Conservation (phyloP, 805 yeast genomes). For the Sugiyamaella marilandica region DNA sequence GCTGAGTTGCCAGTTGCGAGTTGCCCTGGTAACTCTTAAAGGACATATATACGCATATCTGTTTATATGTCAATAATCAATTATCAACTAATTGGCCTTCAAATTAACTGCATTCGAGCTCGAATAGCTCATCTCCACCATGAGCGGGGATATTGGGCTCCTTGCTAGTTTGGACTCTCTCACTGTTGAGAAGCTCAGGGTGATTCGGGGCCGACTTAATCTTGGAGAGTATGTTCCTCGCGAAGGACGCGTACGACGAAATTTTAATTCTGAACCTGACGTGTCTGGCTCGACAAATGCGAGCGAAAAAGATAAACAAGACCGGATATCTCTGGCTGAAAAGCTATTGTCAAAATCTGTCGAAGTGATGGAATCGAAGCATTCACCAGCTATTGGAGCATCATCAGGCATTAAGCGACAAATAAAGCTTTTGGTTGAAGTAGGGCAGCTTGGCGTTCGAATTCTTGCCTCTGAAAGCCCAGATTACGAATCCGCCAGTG, state of each 20-base stretch:
- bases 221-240: not conserved
- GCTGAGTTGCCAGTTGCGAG: too few relatives aligned
- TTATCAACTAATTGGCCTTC: too few relatives aligned
- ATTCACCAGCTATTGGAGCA: not conserved
- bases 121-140: not conserved
- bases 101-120: too few relatives aligned
- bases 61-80: too few relatives aligned
- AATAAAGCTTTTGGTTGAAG: not conserved
- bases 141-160: not conserved
- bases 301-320: not conserved
- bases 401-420: not conserved
- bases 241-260: not conserved
- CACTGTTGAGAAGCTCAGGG: not conserved
- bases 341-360: not conserved
- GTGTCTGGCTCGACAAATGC: not conserved
- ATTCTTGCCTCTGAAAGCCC: not conserved
- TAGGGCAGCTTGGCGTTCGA: not conserved
- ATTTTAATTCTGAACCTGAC: not conserved
- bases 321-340: not conserved
- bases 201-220: not conserved
- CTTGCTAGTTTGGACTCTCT: not conserved
- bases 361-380: not conserved
- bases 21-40: not conserved
- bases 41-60: not conserved
- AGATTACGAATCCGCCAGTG: too few relatives aligned